These are phyloP conservation scores for Suillus cothurnatus DNA, from an alignment of 768 basidiomycete species.

Conservation along the genomic window DNA sequence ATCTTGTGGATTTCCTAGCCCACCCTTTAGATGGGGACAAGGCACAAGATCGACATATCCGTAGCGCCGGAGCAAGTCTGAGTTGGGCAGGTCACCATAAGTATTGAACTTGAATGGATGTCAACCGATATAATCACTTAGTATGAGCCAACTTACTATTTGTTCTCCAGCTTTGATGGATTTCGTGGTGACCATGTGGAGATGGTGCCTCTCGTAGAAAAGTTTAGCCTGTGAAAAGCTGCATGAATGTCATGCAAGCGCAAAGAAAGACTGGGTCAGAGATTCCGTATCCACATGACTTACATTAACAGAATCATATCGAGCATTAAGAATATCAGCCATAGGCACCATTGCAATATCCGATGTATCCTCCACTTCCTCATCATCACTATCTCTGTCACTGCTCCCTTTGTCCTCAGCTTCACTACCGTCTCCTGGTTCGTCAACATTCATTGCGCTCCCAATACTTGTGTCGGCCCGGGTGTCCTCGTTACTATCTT, in stretches of 20 bases:
- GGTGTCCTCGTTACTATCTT: slow-evolving; percentile 44
- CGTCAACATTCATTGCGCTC: slow-evolving; percentile 36
- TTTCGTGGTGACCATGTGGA: slow-evolving; percentile 83
- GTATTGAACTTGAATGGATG: slow-evolving; percentile 77
- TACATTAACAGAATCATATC: slow-evolving; percentile 83
- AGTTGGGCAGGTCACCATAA: slow-evolving; percentile 91
- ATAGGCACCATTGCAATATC: slow-evolving; percentile 93
- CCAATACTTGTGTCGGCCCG: slow-evolving; percentile 16
- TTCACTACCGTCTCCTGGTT: slow-evolving; percentile 15
- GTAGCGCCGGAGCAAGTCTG: slow-evolving; percentile 91
- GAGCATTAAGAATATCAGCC: slow-evolving; percentile 95
- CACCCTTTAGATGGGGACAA: slow-evolving; percentile 39
- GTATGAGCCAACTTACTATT: slow-evolving; percentile 60
- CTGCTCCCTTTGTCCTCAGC: slow-evolving; percentile 39
- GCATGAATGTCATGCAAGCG: slow-evolving; percentile 9
- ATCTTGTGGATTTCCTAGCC: slow-evolving; percentile 73
- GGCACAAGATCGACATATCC: slow-evolving; percentile 86
- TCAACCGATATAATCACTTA: background rate
- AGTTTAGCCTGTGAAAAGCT: slow-evolving; percentile 65
- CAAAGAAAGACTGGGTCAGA: background rate
- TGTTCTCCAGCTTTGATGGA: slow-evolving; percentile 78
- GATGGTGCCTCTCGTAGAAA: slow-evolving; percentile 69
- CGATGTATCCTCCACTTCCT: slow-evolving; percentile 55
- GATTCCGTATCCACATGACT: slow-evolving; percentile 22
- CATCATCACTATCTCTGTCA: slow-evolving; percentile 45